Percentiles rank a stretch among this genome's conserved stretches.
Evolutionary conservation across 2,329 filamentous ascomycete genomes (phyloP).

Genomic region (Penicillium thymicola): DNA sequence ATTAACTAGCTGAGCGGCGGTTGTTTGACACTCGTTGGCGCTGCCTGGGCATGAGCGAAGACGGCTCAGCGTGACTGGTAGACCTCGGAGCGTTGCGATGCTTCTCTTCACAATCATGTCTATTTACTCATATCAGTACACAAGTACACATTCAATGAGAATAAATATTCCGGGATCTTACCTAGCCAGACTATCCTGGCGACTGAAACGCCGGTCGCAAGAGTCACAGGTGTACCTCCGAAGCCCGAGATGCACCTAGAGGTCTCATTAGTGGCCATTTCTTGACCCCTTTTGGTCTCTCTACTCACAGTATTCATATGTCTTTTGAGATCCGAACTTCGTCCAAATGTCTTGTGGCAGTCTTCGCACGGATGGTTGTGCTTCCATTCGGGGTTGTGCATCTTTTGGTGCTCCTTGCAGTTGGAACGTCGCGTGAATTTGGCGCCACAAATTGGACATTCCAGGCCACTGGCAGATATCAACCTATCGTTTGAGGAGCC

Average conservation of each 20-base stretch:
- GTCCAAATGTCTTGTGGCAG: conserved; percentile 74
- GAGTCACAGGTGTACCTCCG: conserved; percentile 13
- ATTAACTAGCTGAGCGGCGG: neutral
- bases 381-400: conserved; percentile 69
- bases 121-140: neutral
- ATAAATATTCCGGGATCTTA: neutral
- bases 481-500: conserved; percentile 17
- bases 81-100: neutral
- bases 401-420: conserved; percentile 81
- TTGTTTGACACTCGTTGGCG: neutral
- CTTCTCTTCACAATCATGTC: neutral
- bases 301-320: conserved; percentile 53
- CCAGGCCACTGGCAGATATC: conserved; percentile 59
- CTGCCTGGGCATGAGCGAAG: neutral
- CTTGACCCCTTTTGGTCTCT: conserved; percentile 26
- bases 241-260: conserved; percentile 3
- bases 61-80: neutral
- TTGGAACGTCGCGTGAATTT: conserved; percentile 83
- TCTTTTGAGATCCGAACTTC: conserved; percentile 71
- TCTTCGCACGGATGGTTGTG: conserved; percentile 68
- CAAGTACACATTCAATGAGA: neutral
- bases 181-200: conserved; percentile 16
- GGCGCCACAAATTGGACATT: conserved; percentile 72
- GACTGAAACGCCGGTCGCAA: conserved; percentile 15
- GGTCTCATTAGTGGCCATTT: neutral